Evolutionary conservation across 2,329 filamentous ascomycete species (phyloP).

Genomic region (Fusarium dlaminii): DNA sequence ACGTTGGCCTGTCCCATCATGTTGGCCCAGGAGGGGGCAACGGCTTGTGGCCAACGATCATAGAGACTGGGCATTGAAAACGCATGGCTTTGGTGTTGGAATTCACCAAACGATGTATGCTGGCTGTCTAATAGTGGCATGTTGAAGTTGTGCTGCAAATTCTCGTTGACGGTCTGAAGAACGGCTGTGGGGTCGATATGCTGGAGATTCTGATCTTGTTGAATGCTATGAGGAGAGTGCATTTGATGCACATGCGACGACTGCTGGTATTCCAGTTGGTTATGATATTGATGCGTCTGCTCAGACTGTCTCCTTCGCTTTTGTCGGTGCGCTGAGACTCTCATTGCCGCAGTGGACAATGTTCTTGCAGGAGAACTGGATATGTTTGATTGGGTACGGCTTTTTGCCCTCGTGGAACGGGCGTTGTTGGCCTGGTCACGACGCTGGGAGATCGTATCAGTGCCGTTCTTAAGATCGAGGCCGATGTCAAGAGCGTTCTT

Average conservation of each 20-base stretch:
- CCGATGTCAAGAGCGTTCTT: constrained; percentile 26
- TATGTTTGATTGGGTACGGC: constrained; percentile 17
- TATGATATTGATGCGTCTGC: constrained; percentile 12
- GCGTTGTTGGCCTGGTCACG: constrained; percentile 7
- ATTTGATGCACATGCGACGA: constrained; percentile 23
- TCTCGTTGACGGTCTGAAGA: constrained; percentile 36
- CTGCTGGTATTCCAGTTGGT: constrained; percentile 25
- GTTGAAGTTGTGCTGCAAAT: constrained; percentile 29
- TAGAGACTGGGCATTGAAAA: constrained; percentile 15
- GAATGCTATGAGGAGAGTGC: constrained; percentile 19
- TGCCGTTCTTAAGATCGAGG: constrained; percentile 22
- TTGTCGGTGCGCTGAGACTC: constrained; percentile 26
- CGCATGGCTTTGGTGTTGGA: constrained; percentile 27
- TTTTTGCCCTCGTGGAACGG: constrained; percentile 13
- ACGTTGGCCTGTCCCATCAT: constrained; percentile 28
- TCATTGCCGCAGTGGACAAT: constrained; percentile 9
- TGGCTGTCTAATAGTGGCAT: constrained; percentile 10
- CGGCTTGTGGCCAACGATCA: constrained; percentile 11
- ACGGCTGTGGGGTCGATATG: constrained; percentile 34
- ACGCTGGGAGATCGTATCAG: background rate
- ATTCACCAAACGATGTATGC: constrained; percentile 25
- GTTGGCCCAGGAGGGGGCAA: constrained; percentile 26
- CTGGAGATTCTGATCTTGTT: constrained; percentile 21
- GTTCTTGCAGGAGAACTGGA: constrained; percentile 20
- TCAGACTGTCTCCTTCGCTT: constrained; percentile 30